Base-by-base conservation (phyloP, 2,329 filamentous ascomycete species). In the Fusarium decemcellulare region DNA sequence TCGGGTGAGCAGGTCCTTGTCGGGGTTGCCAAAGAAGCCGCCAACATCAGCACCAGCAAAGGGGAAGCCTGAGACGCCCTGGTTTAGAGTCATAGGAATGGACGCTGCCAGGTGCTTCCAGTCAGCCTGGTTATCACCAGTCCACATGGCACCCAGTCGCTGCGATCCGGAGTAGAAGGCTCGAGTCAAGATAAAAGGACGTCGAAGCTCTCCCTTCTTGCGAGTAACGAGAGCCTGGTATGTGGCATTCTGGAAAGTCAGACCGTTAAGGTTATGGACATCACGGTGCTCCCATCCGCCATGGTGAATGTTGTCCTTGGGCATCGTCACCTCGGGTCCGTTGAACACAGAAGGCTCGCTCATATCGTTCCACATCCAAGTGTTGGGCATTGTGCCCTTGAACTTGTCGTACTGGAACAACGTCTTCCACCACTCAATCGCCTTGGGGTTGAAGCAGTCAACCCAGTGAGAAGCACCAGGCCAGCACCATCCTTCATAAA, bases 291-390 rank as follows among this genome's bases (percentile, higher is more conserved):
- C 96, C 96, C 96, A 99, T 76, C 92, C 89, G 55, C 89, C 95
- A 76, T 92, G 84, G 78, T 99, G 96, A 32, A 99, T 81, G 78
- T 99, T 99, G 84, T 99, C 96, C 82, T 98, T 98, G 66, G 96
- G 96, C 95, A 98, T 98, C 6, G 95, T 98, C 4, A 94, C 97
- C 81, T 99, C 96, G 0, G 96, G 96, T 0, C 96, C 96, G 78
- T 98, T 98, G 85, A 99, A 99, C 2, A 99, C 96, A 0, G 96
- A 98, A 1, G 96, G 96, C 83, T 99, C 96, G 78, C 98, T 98
- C 96, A 99, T 99, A 79, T 99, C 96, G 79, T 99, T 99, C 96
- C 96, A 99, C 74, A 99, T 90, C 81, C 94, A 98, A 0, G 93
- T 91, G 79, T 98, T 99, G 69, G 91, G 86, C 73, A 91, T 87